Evolutionary conservation across 176 grass and related monocot genomes (phyloP), one percentile per base, ranked within the genome.

Genomic region (Carex scoparia): DNA sequence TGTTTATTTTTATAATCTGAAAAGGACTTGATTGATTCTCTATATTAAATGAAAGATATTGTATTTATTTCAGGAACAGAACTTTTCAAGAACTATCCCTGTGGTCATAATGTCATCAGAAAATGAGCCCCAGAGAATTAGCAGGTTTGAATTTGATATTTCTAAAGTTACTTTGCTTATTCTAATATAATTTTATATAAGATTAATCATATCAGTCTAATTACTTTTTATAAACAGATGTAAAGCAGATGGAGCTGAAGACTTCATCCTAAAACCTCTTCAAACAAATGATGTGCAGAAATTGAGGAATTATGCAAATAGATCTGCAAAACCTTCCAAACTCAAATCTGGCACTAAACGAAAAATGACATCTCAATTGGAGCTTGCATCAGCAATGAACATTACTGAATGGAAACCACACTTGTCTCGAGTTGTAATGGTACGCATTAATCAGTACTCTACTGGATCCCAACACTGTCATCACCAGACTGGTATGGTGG

Each of bases 21-120:
- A 66, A 57, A 59, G 66, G 30, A 31, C 11, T 30, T 18, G 1
- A 30, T 8, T 35, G 42, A 46, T 64, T 70, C 16, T 65, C 59
- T 48, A 58, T 79, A 79, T 44, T 11, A 48, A 72, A 56, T 53
- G 23, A 78, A 32, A 58, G 53, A 58, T 79, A 2, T 12, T 81
- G 38, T 49, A 23, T 61, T 77, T 67, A 89, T 88, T 77, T 81
- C 86, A 92, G 94, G 90, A 92, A n/a, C 83, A 90, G 90, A 96
- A 85, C 79, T 87, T 84, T 16, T 88, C 84, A 65, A 99, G 88
- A 87, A 81, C 90, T 0, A 96, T 99, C 57, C 97, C 97, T 61
- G 93, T 99, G 55, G 85, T 99, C 84, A 82, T 99, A 88, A 99
- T 99, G 97, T 99, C 97, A 51, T 99, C 97, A 40, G 97, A 99